phyloP scores from a whole-genome alignment of 2,329 filamentous ascomycete genomes.

The Lecanicillium sp. region DNA sequence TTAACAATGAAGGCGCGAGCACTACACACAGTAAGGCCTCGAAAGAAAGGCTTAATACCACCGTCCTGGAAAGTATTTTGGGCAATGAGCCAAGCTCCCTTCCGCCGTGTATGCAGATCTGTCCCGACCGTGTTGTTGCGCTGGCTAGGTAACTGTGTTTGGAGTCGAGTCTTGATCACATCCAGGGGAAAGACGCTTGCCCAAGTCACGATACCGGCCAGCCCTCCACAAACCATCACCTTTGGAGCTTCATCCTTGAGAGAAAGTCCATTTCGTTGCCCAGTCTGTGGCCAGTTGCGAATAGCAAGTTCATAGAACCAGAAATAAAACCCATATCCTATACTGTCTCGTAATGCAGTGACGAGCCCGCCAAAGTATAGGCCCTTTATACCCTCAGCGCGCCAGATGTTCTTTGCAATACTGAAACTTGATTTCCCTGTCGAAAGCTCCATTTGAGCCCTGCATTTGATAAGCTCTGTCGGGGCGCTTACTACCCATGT shows the following conservation, averaged over 20 bases:
- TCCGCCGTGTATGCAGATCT: conserved; percentile 18
- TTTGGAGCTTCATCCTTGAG: conserved; percentile 47
- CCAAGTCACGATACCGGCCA: conserved; percentile 87
- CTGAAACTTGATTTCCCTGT: conserved; percentile 50
- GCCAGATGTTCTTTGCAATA: conserved; percentile 57
- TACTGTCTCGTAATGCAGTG: conserved; percentile 74
- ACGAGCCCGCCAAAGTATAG: conserved; percentile 77
- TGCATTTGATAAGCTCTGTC: conserved; percentile 86
- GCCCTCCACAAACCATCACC: conserved; percentile 73
- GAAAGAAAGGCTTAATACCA: conserved; percentile 60
- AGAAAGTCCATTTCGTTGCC: conserved; percentile 18
- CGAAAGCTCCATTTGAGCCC: conserved; percentile 60
- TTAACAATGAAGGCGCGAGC: conserved; percentile 86
- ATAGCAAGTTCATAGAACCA: conserved; percentile 82
- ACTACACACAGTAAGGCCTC: conserved; percentile 74
- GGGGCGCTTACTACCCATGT: conserved; percentile 83
- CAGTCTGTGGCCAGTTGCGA: conserved; percentile 41
- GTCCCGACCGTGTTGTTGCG: conserved; percentile 8
- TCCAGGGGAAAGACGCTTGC: conserved; percentile 85
- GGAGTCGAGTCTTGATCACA: conserved; percentile 87
- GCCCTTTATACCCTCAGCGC: conserved; percentile 54
- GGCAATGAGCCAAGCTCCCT: conserved; percentile 58
- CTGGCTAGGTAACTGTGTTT: conserved; percentile 53
- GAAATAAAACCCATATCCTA: conserved; percentile 98
- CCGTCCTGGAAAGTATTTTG: conserved; percentile 59